Conservation (phyloP, 2,329 filamentous ascomycete genomes). For the Xylaria sp. region DNA sequence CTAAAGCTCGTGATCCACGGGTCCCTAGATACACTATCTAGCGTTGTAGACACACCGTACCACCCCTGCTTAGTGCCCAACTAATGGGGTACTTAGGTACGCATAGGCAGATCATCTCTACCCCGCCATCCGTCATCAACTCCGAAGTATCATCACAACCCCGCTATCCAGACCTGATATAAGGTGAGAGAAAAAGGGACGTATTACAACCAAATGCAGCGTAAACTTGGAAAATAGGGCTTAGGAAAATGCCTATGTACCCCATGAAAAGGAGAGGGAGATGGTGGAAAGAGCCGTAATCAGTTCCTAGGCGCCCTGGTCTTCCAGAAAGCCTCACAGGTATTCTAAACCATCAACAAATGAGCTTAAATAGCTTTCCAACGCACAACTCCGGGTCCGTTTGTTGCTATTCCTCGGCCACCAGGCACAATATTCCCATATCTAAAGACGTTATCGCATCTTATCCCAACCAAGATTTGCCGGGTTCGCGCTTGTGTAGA, state of each 20-base stretch:
- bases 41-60: background rate
- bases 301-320: background rate
- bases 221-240: background rate
- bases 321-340: slow-evolving; percentile 12
- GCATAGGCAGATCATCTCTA: slow-evolving; percentile 7
- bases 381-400: slow-evolving; percentile 9
- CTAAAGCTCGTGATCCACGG: slow-evolving; percentile 8
- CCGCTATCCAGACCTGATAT: slow-evolving; percentile 15
- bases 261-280: background rate
- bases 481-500: background rate
- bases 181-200: background rate
- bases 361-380: slow-evolving; percentile 19
- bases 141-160: slow-evolving; percentile 19
- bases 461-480: slow-evolving; percentile 1
- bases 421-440: slow-evolving; percentile 16
- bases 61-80: slow-evolving; percentile 28
- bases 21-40: background rate
- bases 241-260: background rate
- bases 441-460: background rate
- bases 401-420: slow-evolving; percentile 9
- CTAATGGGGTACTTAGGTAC: background rate
- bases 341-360: slow-evolving; percentile 24
- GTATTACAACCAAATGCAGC: slow-evolving; percentile 4
- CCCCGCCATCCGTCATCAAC: slow-evolving; percentile 31
- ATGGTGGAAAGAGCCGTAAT: slow-evolving; percentile 3